Evolutionary conservation across 768 basidiomycete species (phyloP), one percentile per base, ranked within the genome.

Genomic region (Steccherinum ochraceum): DNA sequence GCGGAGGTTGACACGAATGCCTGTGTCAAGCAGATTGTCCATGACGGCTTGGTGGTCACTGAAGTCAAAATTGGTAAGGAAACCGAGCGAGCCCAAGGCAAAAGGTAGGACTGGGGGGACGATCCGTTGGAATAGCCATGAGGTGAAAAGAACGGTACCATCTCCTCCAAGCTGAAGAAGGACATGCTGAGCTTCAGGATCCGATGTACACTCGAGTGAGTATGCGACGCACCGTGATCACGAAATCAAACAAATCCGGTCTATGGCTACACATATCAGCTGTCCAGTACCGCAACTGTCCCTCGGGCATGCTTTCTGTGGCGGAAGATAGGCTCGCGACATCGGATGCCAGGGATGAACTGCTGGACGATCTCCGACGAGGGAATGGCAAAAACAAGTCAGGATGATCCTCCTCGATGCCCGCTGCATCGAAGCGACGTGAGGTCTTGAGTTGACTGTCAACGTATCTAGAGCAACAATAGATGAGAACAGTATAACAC

Each of bases 21-120:
- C 96, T 11, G 84, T 79, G 61, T 97, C 93, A 52, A 97, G 82
- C 39, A 81, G 84, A 61, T 82, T 82, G 70, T 93, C 84, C 81
- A 99, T 83, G 53, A 94, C 86, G 7, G 81, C 66, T 63, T 84
- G 76, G 72, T 95, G 81, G 69, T 96, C 81, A 51, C 81, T 75
- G 66, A 97, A 93, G 73, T 98, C 84, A 63, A 98, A 98, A 64
- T 93, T 96, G 40, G 93, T 98, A 49, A 94, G 86, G 71, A 99
- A 99, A 44, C 96, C 95, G 21, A 99, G 80, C 3, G 95, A 97
- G 41, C 96, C 96, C 23, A 99, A 78, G 1, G 96, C 94, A 66
- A 99, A 99, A 1, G 96, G 85, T 12, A 99, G 84, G 30, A 98
- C 93, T 12, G 96, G 96, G n/a, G 96, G 96, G 13, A 98, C 96